Base-by-base conservation (phyloP, 1,284 basidiomycete genomes). In the Rhodotorula sp. region DNA sequence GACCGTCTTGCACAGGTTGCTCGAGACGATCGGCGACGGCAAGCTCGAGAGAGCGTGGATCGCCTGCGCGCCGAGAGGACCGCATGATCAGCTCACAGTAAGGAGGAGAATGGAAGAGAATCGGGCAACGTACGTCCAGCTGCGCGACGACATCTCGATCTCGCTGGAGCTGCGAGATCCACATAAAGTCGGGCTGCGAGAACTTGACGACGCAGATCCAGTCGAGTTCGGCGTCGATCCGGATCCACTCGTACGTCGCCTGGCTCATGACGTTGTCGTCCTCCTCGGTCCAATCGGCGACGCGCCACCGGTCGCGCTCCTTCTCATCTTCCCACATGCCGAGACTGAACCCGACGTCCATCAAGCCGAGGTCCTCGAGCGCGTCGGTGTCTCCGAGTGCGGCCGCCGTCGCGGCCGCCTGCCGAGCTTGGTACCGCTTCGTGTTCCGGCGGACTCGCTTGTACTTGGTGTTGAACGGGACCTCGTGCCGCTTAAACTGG, bases 381-480 rank as follows among this genome's bases (percentile, higher is more conserved):
- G 92, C 93, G 79, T 97, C 92, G 0, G 87, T 86, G 73, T 93
- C 92, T 60, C 91, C 92, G 77, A 93, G 92, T 0, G 93, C 94
- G 5, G 93, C 94, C 0, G 93, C 91, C 72, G 93, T 92, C 8
- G 94, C 93, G 5, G 93, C 93, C 1, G 92, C 91, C 81, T 97
- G 94, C 48, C 95, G 87, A 14, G 95, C 94, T 61, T 97, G 87
- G 78, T 97, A 97, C 26, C 93, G 90, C 81, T 96, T 96, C 29
- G 93, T 97, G 78, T 95, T 93, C 49, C 96, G 86, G 64, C 95
- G 87, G 23, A 97, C 92, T 73, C 97, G 92, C 83, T 98, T 99
- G 83, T 98, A 98, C 82, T 98, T 99, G n/a, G 96, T 98, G 81
- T 99, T 99, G 86, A 98, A 99, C 1, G 97, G 95, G 0, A 99